Percentiles rank a stretch among this genome's conserved stretches.
These are phyloP conservation scores for Tuber indicum DNA, from an alignment of 495 filamentous ascomycete species.

Conservation along the genomic window DNA sequence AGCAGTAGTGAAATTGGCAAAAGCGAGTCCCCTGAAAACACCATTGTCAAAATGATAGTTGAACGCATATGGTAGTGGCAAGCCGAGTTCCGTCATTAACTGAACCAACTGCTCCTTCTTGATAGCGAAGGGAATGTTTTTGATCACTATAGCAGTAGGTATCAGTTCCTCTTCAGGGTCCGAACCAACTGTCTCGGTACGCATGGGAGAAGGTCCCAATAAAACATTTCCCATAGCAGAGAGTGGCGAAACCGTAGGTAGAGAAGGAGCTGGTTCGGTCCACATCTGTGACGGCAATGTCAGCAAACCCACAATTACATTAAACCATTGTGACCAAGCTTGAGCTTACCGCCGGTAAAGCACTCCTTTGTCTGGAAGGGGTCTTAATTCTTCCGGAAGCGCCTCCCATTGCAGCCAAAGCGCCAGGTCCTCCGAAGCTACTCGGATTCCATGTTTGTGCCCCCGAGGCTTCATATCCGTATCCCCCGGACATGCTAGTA, in stretches of 20 bases:
- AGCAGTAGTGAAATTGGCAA: constrained; percentile 95
- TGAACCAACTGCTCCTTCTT: constrained; percentile 91
- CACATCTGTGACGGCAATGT: constrained; percentile 48
- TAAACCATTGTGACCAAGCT: not conserved
- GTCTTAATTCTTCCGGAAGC: constrained; percentile 56
- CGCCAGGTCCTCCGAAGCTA: constrained; percentile 51
- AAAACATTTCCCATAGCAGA: constrained; percentile 51
- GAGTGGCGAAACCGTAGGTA: constrained; percentile 49
- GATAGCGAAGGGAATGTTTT: constrained; percentile 97
- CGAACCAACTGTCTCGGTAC: constrained; percentile 48
- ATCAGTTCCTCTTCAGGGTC: constrained; percentile 75
- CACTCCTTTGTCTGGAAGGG: constrained; percentile 50
- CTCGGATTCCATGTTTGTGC: constrained; percentile 64
- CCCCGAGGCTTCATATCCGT: constrained; percentile 56
- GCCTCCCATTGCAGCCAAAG: constrained; percentile 51
- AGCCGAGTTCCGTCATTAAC: constrained; percentile 82
- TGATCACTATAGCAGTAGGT: constrained; percentile 97
- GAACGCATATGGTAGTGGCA: constrained; percentile 94
- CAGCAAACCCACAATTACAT: constrained; percentile 13
- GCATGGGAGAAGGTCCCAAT: constrained; percentile 51
- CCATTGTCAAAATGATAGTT: constrained; percentile 99
- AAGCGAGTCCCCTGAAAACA: constrained; percentile 90
- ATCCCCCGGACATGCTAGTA: constrained; percentile 47
- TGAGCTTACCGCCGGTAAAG: constrained; percentile 55
- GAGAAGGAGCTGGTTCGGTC: constrained; percentile 52